Percentiles rank a stretch among this genome's conserved stretches.
Conservation (phyloP, 2,329 filamentous ascomycete species). For the Cercospora sp. region DNA sequence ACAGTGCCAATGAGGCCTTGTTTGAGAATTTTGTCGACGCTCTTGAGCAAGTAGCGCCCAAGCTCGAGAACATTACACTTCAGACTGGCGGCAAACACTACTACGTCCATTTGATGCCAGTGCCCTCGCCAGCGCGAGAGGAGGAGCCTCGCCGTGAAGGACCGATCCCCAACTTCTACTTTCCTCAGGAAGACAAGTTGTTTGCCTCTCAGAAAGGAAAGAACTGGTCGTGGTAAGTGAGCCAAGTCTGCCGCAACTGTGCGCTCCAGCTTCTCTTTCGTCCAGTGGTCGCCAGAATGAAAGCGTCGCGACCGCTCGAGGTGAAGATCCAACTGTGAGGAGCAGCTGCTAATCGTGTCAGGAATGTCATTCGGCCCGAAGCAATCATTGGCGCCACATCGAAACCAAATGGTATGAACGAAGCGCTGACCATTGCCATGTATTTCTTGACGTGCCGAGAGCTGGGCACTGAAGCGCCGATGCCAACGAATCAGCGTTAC, state of each 20-base stretch:
- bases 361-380: conserved; percentile 31
- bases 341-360: neutral
- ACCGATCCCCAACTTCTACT: conserved; percentile 17
- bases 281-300: no score
- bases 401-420: conserved; percentile 42
- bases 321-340: neutral
- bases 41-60: conserved; percentile 29
- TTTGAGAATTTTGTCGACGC: conserved; percentile 40
- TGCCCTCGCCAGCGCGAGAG: conserved; percentile 14
- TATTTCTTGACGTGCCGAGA: conserved; percentile 43
- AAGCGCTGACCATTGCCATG: conserved; percentile 43
- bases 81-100: conserved; percentile 27
- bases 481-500: conserved; percentile 36
- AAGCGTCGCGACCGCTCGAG: neutral
- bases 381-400: conserved; percentile 36
- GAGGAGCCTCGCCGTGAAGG: conserved; percentile 5
- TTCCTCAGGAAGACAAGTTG: conserved; percentile 22
- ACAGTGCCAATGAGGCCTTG: conserved; percentile 23
- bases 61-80: conserved; percentile 30
- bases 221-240: conserved; percentile 33
- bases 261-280: no score
- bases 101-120: conserved; percentile 13
- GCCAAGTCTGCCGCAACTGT: no score
- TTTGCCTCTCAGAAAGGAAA: conserved; percentile 29
- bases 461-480: conserved; percentile 38